Evolutionary conservation across 805 yeast genomes (phyloP).

Genomic region (Zygosaccharomyces bailii): DNA sequence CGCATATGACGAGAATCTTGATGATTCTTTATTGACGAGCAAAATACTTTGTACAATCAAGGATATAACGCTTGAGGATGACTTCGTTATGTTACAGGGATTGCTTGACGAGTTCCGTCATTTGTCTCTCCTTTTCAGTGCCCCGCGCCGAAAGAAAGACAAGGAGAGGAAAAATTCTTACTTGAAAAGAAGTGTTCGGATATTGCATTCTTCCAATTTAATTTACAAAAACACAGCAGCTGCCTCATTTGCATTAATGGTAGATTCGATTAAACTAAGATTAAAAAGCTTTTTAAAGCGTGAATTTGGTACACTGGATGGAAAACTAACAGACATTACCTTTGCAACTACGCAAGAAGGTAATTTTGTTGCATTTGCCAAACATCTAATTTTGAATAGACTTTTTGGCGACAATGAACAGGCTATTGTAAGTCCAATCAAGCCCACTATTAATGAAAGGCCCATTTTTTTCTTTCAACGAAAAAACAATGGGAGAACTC

Average conservation of each 20-base stretch:
- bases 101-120: constrained; percentile 6
- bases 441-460: constrained; percentile 34
- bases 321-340: constrained; percentile 10
- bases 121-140: constrained; percentile 1
- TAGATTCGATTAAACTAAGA: constrained; percentile 15
- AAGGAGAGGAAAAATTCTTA: constrained; percentile 7
- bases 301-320: constrained; percentile 22
- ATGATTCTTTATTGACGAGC: constrained; percentile 11
- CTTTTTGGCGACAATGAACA: constrained; percentile 21
- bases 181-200: constrained; percentile 29
- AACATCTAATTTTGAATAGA: constrained; percentile 18
- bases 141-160: not conserved
- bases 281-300: constrained; percentile 14
- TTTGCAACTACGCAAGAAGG: constrained; percentile 18
- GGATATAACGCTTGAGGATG: constrained; percentile 9
- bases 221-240: constrained; percentile 20
- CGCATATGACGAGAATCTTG: constrained; percentile 13
- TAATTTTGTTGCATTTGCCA: constrained; percentile 14
- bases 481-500: constrained; percentile 37
- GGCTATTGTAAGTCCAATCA: constrained; percentile 34
- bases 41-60: constrained; percentile 9
- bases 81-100: not conserved
- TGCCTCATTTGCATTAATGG: constrained; percentile 18
- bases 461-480: constrained; percentile 44
- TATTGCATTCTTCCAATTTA: constrained; percentile 27